Evolutionary conservation across 352 stramenopile genomes (phyloP), one percentile per base, ranked within the genome.

Genomic region (Pythium angustatum): DNA sequence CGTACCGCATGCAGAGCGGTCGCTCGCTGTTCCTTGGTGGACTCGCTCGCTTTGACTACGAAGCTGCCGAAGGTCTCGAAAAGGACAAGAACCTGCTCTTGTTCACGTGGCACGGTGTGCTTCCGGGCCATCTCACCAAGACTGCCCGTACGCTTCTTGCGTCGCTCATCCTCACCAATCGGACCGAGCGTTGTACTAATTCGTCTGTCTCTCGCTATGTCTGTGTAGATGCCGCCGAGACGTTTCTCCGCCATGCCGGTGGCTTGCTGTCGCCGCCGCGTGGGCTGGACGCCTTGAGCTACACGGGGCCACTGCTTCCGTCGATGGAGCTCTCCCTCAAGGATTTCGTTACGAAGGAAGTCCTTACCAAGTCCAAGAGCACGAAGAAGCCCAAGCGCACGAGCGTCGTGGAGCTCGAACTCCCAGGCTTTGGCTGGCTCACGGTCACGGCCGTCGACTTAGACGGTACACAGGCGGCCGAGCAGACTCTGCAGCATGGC

Each of bases 381-480:
- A 26, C 51, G 28, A 90, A 90, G 57, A 88, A 88, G 55, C 78
- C 83, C 31, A 94, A 94, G 68, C 83, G 86, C 19, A 93, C 86
- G 28, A 93, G 76, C 4, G 69, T 87, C 24, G 81, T 93, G 1
- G 86, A 95, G 71, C 57, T 95, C 14, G 85, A 91, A 58, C 62
- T 95, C 24, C 83, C 83, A 48, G 81, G 83, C 50, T 93, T 95
- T 66, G 84, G 86, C 19, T 95, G 86, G 86, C 71, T 93, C 17
- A 80, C 76, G 3, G 75, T 93, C 56, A 93, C 86, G 0, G 81
- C 83, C 19, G 80, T 95, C 10, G 84, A 93, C 61, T 66, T 95
- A n/a, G 84, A 95, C 48, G 84, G 86, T 47, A 91, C 86, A 6
- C 47, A 66, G 11, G 71, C 81, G n/a, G 77, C 82, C 19, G 72